Percentiles rank a stretch among this genome's conserved stretches.
These are phyloP conservation scores for Botryosphaeria dothidea DNA, from an alignment of 2,329 filamentous ascomycete species.

Conservation along the genomic window DNA sequence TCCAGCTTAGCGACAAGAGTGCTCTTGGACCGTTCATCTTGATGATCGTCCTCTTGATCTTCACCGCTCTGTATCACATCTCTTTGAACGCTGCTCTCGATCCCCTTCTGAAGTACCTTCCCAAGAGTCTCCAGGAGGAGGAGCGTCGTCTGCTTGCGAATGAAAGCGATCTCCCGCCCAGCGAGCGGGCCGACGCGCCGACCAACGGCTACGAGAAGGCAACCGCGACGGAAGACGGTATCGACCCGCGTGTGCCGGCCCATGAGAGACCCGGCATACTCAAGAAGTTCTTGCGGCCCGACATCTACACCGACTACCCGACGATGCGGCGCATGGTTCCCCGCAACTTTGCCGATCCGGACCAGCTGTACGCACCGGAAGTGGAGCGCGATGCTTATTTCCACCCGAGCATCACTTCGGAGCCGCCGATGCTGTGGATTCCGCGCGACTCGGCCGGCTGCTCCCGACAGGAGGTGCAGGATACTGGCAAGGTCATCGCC, in stretches of 20 bases:
- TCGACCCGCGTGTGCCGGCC: not conserved
- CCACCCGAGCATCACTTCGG: conserved; percentile 45
- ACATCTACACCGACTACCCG: conserved; percentile 21
- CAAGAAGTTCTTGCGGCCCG: conserved; percentile 19
- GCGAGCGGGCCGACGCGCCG: conserved; percentile 14
- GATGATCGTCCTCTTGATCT: conserved; percentile 30
- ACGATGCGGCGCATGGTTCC: conserved; percentile 24
- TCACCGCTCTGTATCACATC: conserved; percentile 21
- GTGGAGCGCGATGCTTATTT: conserved; percentile 45
- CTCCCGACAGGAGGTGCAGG: conserved; percentile 44
- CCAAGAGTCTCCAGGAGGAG: conserved; percentile 17
- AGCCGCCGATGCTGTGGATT: conserved; percentile 50
- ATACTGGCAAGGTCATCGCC: conserved; percentile 33
- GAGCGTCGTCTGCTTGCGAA: conserved; percentile 18
- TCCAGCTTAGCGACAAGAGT: conserved; percentile 25
- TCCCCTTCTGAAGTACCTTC: conserved; percentile 19
- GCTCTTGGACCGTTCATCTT: conserved; percentile 36
- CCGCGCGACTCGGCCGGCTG: conserved; percentile 47
- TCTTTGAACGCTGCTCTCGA: conserved; percentile 19
- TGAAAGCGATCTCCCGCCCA: conserved; percentile 4
- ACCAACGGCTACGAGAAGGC: conserved; percentile 14
- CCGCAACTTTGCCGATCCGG: conserved; percentile 24
- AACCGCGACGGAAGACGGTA: not conserved
- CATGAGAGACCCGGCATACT: conserved; percentile 15
- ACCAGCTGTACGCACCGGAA: conserved; percentile 22